phyloP scores from a whole-genome alignment of 371 early-diverging fungal species.

The Coemansia sp. region DNA sequence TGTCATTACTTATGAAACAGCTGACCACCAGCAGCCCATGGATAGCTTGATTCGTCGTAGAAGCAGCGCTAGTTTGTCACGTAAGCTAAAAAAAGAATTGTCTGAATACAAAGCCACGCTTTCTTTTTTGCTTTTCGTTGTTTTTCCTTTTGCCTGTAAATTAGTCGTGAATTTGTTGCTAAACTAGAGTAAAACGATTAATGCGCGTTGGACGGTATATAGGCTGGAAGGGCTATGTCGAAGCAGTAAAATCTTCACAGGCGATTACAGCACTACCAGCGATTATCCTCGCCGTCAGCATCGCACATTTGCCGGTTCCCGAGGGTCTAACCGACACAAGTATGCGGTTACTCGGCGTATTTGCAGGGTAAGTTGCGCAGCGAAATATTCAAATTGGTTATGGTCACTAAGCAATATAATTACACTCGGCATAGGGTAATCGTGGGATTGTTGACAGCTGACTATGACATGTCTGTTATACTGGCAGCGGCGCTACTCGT shows the following conservation, averaged over 20 bases:
- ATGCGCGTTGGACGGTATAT: slow-evolving; percentile 4
- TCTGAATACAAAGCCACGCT: not conserved
- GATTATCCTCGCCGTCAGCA: slow-evolving; percentile 15
- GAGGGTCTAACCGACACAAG: slow-evolving; percentile 31
- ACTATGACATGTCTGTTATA: slow-evolving; percentile 60
- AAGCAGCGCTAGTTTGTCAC: not conserved
- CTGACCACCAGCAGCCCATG: slow-evolving; percentile 5
- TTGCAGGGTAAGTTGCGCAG: slow-evolving; percentile 28
- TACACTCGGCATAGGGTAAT: slow-evolving; percentile 48
- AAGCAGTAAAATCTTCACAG: slow-evolving; percentile 17
- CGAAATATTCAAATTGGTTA: too few relatives aligned
- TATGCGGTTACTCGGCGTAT: slow-evolving; percentile 50
- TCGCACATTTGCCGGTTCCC: slow-evolving; percentile 46
- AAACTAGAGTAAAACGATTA: not conserved
- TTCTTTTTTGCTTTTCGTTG: not conserved
- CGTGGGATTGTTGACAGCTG: slow-evolving; percentile 61
- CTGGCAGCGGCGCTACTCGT: slow-evolving; percentile 58
- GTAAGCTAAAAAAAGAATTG: not conserved
- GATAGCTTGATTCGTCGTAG: not conserved
- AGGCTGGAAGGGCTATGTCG: slow-evolving; percentile 43
- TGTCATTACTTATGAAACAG: not conserved
- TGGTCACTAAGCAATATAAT: slow-evolving; percentile 12
- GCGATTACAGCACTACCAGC: slow-evolving; percentile 45
- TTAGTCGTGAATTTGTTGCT: not conserved
- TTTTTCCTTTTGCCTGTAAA: not conserved